Conservation (phyloP, 2,329 filamentous ascomycete genomes). For the Xylariaceae sp. region DNA sequence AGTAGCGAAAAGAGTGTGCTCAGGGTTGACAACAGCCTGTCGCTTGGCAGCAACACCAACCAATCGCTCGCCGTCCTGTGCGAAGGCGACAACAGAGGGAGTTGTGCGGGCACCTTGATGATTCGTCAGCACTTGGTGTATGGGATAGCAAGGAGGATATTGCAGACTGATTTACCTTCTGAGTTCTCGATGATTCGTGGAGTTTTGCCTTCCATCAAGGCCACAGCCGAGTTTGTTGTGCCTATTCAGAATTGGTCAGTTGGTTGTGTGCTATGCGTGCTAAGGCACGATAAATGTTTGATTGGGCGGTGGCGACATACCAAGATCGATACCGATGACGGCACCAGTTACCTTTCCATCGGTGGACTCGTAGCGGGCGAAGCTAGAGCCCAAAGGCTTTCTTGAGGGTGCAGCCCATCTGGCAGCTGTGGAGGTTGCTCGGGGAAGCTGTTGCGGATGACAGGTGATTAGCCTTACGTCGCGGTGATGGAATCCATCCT, state of each 20-base stretch:
- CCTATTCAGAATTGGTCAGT: slow-evolving; percentile 40
- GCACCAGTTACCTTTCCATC: slow-evolving; percentile 88
- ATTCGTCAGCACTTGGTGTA: slow-evolving; percentile 12
- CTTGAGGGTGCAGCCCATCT: slow-evolving; percentile 66
- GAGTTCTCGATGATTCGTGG: slow-evolving; percentile 98
- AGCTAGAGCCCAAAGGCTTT: slow-evolving; percentile 68
- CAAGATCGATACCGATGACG: slow-evolving; percentile 97
- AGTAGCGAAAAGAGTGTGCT: slow-evolving; percentile 97
- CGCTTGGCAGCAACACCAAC: slow-evolving; percentile 98
- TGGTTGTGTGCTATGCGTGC: background rate
- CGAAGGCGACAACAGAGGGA: slow-evolving; percentile 92
- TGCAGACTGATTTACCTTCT: slow-evolving; percentile 63
- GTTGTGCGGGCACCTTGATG: slow-evolving; percentile 77
- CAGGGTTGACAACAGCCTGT: slow-evolving; percentile 96
- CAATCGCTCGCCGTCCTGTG: slow-evolving; percentile 90
- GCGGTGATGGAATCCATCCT: background rate
- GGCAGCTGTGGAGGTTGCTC: slow-evolving; percentile 67
- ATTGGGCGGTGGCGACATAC: slow-evolving; percentile 47
- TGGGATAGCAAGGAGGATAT: slow-evolving; percentile 3
- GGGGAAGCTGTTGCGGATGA: slow-evolving; percentile 61
- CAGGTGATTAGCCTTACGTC: slow-evolving; percentile 12
- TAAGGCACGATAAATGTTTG: too few relatives aligned
- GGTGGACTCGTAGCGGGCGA: slow-evolving; percentile 76
- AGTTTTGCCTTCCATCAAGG: slow-evolving; percentile 94
- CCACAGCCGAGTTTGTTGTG: slow-evolving; percentile 96